Evolutionary conservation across 2,329 filamentous ascomycete genomes (phyloP), one percentile per base, ranked within the genome.

Genomic region (Coniochaeta ligniaria): DNA sequence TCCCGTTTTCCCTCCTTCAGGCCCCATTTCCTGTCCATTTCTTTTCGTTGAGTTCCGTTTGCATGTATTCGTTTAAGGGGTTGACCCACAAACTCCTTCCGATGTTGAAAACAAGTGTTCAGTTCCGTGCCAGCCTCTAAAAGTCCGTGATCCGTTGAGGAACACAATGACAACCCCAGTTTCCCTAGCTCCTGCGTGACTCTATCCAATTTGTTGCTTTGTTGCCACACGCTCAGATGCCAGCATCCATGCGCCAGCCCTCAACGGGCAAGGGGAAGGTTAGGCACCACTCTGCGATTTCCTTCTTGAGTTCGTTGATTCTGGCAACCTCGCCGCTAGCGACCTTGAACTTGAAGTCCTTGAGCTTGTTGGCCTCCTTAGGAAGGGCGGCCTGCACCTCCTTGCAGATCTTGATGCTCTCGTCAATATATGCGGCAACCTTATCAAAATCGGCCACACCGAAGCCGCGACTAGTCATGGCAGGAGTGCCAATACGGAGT

Each of bases 341-440:
- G 64, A 96, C 91, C 85, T 92, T 94, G 74, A 86, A 87, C 84
- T 94, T 96, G 89, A 99, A 98, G 83, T 99, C 95, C 88, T 98
- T 98, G 76, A 96, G 91, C 87, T 96, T 97, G 87, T 98, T 99
- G 72, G 91, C 92, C 78, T 95, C 90, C 87, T 97, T 97, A 75
- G 95, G 94, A 26, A 98, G 85, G 65, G 83, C 80, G 62, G 74
- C 82, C 82, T 98, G 95, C 69, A 96, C 83, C 72, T 93, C 87
- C 84, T 92, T 92, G 84, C 89, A 91, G 72, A 98, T 84, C 81
- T 91, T 91, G 83, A 98, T 90, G 75, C 87, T 84, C 72, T 88
- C 83, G 75, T 96, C 91, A 69, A 98, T 96, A 83, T 96, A 98
- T 67, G 80, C 75, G 66, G 89, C 93, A 65, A 99, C 93, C 68